Evolutionary conservation across 129 eudicot species (phyloP), one percentile per base, ranked within the genome.

Genomic region (Oenanthe sinensis): DNA sequence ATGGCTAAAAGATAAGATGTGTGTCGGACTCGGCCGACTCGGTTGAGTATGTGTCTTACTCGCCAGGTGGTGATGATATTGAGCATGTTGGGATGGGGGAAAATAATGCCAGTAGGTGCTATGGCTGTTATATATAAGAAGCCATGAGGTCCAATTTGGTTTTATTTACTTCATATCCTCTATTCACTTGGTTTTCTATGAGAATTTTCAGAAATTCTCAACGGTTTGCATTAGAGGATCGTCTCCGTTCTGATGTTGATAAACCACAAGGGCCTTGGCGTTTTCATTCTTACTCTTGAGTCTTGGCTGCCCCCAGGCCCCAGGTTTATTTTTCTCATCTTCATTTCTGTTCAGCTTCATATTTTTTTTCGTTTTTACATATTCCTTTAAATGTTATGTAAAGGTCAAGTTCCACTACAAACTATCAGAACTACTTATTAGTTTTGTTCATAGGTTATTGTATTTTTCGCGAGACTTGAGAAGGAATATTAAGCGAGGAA

Each of bases 21-120:
- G 36, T 33, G 36, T 33, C 36, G 36, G 36, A 33, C 36, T 33
- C 36, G 1, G 36, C 36, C 36, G 36, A 33, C 36, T 33, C 36
- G 36, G 36, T 33, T 33, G 36, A 33, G 36, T 33, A 33, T 33
- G 36, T 33, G 36, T 33, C 36, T 1, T 0, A 33, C 36, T 33
- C 36, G 36, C 36, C 36, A 33, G 36, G 36, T 33, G 36, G 36
- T 33, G 36, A 33, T 33, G 80, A 74, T 92, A 7, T 78, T 94
- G 58, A 90, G 86, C 82, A 93, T 91, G 55, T 52, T 94, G 47
- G 92, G 97, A 69, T 94, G 97, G 98, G 97, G 91, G 4, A 86
- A 83, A 9, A 79, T 94, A 72, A 24, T 89, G 83, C 88, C 90
- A 6, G 89, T 88, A 15, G 96, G 98, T 19, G 91, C 82, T 0